Conservation (phyloP, 371 early-diverging fungal genomes). For the Rhizomucor pusillus region DNA sequence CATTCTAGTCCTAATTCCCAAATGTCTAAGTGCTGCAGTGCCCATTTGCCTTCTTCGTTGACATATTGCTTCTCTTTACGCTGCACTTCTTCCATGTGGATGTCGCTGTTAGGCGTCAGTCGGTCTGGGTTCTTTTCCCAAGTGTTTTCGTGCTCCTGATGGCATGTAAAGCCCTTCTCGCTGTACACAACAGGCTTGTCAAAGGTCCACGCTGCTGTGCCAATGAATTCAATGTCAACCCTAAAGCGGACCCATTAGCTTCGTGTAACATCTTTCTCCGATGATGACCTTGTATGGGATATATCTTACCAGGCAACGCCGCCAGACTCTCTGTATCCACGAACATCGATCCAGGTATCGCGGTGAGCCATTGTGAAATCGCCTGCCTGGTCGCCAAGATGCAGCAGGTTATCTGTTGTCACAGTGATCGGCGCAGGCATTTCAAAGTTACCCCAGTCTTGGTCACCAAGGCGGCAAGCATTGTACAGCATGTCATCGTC, state of each 20-base stretch:
- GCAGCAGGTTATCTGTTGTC: constrained; percentile 25
- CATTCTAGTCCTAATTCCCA: constrained; percentile 41
- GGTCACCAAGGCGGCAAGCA: constrained; percentile 26
- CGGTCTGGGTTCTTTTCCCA: constrained; percentile 37
- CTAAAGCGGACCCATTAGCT: constrained; percentile 6
- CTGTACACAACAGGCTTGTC: constrained; percentile 33
- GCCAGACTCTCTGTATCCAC: constrained; percentile 42
- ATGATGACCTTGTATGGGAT: too few relatives aligned
- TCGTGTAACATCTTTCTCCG: background rate
- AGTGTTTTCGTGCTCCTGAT: constrained; percentile 40
- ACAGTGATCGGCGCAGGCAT: constrained; percentile 21
- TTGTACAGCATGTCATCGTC: constrained; percentile 37
- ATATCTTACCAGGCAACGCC: constrained; percentile 45
- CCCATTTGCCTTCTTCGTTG: constrained; percentile 40
- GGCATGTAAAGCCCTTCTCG: constrained; percentile 32
- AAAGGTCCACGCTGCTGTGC: constrained; percentile 36
- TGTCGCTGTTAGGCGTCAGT: constrained; percentile 21
- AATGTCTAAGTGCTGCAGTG: constrained; percentile 32
- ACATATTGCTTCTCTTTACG: constrained; percentile 21
- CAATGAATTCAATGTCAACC: constrained; percentile 46
- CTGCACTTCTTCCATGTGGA: constrained; percentile 25
- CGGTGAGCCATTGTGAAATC: constrained; percentile 48
- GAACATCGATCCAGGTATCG: constrained; percentile 39
- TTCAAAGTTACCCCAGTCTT: constrained; percentile 36
- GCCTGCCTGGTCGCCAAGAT: constrained; percentile 39